phyloP scores from a whole-genome alignment of 1,284 basidiomycete genomes.

The Volvariella surrecta region DNA sequence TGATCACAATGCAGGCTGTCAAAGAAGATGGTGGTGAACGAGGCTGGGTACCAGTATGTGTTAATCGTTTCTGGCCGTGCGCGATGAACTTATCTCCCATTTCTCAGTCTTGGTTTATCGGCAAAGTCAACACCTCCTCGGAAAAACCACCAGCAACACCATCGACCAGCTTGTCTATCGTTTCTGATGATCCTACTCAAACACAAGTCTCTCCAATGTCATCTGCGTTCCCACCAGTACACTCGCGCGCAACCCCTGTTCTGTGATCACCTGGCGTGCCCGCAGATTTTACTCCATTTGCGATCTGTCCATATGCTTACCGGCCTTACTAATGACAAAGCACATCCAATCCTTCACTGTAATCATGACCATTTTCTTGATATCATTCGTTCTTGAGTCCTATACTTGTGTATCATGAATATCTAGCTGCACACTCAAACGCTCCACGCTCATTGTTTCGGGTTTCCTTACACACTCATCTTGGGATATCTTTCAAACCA shows the following conservation, averaged over 20 bases:
- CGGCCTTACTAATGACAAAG: too few species aligned
- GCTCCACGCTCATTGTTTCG: too few species aligned
- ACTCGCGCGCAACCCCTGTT: constrained; percentile 14
- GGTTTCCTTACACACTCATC: too few species aligned
- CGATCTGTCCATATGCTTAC: too few species aligned
- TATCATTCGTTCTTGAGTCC: too few species aligned
- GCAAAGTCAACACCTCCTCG: constrained; percentile 46
- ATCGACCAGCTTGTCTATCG: constrained; percentile 31
- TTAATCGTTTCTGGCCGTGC: constrained; percentile 5
- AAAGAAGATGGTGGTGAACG: constrained; percentile 83
- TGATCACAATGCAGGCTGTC: constrained; percentile 50
- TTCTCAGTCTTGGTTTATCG: constrained; percentile 66
- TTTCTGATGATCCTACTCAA: constrained; percentile 33
- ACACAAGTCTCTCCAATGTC: constrained; percentile 67
- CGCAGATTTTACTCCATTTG: too few species aligned
- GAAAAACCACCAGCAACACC: constrained; percentile 50
- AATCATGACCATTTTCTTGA: too few species aligned
- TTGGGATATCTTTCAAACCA: too few species aligned
- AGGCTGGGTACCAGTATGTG: constrained; percentile 80
- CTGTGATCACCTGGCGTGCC: neutral
- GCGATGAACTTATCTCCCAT: constrained; percentile 6
- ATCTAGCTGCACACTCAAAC: too few species aligned
- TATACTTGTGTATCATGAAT: too few species aligned
- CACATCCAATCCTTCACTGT: too few species aligned
- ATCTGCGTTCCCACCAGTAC: constrained; percentile 52